Evolutionary conservation across 495 filamentous ascomycete genomes (phyloP).

Genomic region (Xylaria acuta): DNA sequence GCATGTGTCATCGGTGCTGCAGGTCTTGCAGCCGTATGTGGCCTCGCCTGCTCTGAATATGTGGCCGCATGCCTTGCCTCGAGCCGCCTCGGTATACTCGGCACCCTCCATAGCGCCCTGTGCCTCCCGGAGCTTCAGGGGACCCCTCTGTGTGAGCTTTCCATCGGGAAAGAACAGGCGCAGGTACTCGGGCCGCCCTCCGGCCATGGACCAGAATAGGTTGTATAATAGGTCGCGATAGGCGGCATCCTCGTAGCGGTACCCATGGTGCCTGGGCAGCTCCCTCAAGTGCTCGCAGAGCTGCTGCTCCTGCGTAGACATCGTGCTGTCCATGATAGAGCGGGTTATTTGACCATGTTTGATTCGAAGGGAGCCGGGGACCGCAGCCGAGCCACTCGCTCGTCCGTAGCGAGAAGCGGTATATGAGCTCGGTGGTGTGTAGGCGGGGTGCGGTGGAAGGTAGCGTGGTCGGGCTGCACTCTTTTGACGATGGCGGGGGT

Average conservation of each 20-base stretch:
- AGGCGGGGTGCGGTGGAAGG: neutral
- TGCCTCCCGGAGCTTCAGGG: slow-evolving; percentile 78
- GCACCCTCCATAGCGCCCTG: slow-evolving; percentile 93
- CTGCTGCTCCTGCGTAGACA: slow-evolving; percentile 77
- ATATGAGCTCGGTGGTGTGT: neutral
- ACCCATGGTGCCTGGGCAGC: slow-evolving; percentile 69
- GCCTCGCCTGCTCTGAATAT: slow-evolving; percentile 94
- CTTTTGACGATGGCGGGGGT: neutral
- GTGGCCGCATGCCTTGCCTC: slow-evolving; percentile 95
- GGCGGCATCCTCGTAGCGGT: slow-evolving; percentile 75
- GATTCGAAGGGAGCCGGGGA: slow-evolving; percentile 12
- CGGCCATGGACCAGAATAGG: slow-evolving; percentile 86
- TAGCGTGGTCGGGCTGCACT: neutral
- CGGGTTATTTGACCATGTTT: slow-evolving; percentile 21
- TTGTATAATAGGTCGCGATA: slow-evolving; percentile 71
- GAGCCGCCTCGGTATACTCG: slow-evolving; percentile 90
- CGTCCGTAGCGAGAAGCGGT: slow-evolving; percentile 13
- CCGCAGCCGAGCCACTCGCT: neutral
- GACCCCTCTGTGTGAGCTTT: slow-evolving; percentile 57
- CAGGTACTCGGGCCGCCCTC: slow-evolving; percentile 73
- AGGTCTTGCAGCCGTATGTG: slow-evolving; percentile 92
- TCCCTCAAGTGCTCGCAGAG: slow-evolving; percentile 78
- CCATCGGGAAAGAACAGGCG: slow-evolving; percentile 80
- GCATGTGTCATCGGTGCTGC: slow-evolving; percentile 84
- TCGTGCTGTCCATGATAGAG: slow-evolving; percentile 47